Evolutionary conservation across 345 rosid species (phyloP), one percentile per base, ranked within the genome.

Genomic region (Brassica incana): DNA sequence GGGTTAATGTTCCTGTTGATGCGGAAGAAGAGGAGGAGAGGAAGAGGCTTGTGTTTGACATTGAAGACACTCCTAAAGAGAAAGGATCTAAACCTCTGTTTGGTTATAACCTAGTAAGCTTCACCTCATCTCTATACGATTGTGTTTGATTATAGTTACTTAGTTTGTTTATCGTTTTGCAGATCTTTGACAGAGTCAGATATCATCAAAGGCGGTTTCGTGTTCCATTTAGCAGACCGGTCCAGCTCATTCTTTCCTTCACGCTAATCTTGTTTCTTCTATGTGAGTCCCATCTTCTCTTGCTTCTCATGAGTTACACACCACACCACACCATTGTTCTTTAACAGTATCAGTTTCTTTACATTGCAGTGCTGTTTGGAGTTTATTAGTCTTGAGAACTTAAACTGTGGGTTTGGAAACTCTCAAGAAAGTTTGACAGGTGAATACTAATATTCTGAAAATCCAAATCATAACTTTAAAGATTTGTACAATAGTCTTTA

Each of bases 51-150:
- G 23, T 50, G 66, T 43, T 88, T 40, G 75, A 45, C 9, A 52
- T 81, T 60, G 94, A 87, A 80, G 85, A 78, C 35, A 90, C 94
- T 56, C 94, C 97, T 18, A 93, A 90, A 80, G 93, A 81, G 73
- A 93, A 89, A 80, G 87, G 90, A 15, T 70, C 73, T n/a, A 91
- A 81, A 80, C 83, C 85, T 75, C 38, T 82, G 65, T 88, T 88
- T 68, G 89, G 87, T 85, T 71, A 80, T 81, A 85, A 86, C 74
- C 88, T 90, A 88, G 97, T 89, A 56, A 56, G 58, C 8, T 50
- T 38, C 23, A 50, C 70, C 69, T 80, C 33, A 0, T 14, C 4
- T 5, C 15, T n/a, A 67, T 16, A 66, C 5, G 3, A 27, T 3
- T 15, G 30, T 1, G 20, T 30, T 20, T 0, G 9, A 76, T 80